A percentile compares a stretch with the other conserved stretches of the same genome.
Evolutionary conservation across 1,284 basidiomycete genomes (phyloP).

Genomic region (Tetrapyrgos nigripes): DNA sequence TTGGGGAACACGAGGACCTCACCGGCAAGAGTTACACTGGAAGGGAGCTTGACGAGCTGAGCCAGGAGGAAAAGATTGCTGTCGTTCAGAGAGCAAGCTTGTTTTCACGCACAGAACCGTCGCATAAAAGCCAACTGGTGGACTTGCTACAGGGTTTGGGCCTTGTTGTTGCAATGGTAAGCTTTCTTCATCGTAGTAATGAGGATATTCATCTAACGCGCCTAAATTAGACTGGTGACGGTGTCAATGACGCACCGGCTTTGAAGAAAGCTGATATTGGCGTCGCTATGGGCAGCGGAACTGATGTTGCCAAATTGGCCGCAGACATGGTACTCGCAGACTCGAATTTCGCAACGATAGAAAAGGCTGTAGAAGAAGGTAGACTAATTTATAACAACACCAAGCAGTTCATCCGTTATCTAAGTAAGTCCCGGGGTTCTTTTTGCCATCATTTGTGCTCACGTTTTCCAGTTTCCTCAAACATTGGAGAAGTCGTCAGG

Average conservation of each 20-base stretch:
- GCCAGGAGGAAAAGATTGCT: slow-evolving; percentile 79
- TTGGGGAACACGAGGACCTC: slow-evolving; percentile 82
- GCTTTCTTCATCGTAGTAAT: slow-evolving; percentile 33
- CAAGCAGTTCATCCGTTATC: slow-evolving; percentile 95
- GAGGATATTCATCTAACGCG: not conserved
- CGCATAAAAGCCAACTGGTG: slow-evolving; percentile 95
- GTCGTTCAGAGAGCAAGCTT: slow-evolving; percentile 89
- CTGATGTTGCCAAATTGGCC: slow-evolving; percentile 97
- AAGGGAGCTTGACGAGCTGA: slow-evolving; percentile 87
- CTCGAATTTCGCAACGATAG: slow-evolving; percentile 92
- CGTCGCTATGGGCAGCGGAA: slow-evolving; percentile 98
- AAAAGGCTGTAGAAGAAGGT: slow-evolving; percentile 96
- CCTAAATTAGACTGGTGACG: slow-evolving; percentile 78
- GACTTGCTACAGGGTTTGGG: slow-evolving; percentile 94
- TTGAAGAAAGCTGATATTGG: slow-evolving; percentile 98
- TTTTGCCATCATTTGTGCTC: slow-evolving; percentile 37
- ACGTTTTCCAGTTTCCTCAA: slow-evolving; percentile 83
- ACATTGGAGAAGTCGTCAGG: slow-evolving; percentile 98
- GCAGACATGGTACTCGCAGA: slow-evolving; percentile 96
- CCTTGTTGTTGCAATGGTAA: slow-evolving; percentile 96
- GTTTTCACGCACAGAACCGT: slow-evolving; percentile 94
- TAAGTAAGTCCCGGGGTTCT: slow-evolving; percentile 58
- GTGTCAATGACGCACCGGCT: slow-evolving; percentile 97
- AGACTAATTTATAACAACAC: slow-evolving; percentile 99
- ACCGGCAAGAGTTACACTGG: slow-evolving; percentile 95